Evolutionary conservation across 1,284 basidiomycete genomes (phyloP).

Genomic region (Malassezia psittaci): DNA sequence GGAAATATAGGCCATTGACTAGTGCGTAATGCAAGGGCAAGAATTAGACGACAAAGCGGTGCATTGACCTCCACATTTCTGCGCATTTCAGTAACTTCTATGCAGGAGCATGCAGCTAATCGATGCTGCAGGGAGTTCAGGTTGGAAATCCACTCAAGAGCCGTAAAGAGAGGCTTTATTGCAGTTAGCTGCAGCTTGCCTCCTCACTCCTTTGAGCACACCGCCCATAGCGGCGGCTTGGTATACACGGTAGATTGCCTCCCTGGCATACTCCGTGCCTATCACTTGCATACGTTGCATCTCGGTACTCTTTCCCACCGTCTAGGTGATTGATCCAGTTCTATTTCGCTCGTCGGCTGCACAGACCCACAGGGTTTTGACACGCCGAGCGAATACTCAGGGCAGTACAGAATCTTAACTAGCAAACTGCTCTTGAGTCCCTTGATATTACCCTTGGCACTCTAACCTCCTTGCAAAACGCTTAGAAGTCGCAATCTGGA

Average conservation of each 20-base stretch:
- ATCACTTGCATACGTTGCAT: background rate
- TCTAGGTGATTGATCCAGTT: background rate
- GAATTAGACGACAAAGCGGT: background rate
- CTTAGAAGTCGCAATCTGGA: too few relatives aligned
- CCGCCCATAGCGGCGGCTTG: background rate
- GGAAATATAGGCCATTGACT: too few relatives aligned
- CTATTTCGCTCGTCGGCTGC: background rate
- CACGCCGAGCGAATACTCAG: too few relatives aligned
- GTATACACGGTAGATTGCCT: background rate
- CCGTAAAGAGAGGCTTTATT: background rate
- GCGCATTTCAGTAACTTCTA: background rate
- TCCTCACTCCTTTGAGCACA: background rate
- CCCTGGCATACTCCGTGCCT: background rate
- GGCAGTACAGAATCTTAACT: too few relatives aligned
- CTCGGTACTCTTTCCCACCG: background rate
- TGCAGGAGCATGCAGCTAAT: background rate
- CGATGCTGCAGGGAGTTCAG: background rate
- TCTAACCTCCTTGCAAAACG: too few relatives aligned
- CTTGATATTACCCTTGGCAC: too few relatives aligned
- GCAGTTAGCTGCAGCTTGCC: slow-evolving; percentile 1
- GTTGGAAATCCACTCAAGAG: background rate
- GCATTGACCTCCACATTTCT: background rate
- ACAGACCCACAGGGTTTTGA: background rate
- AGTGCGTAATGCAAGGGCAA: background rate
- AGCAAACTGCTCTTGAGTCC: too few relatives aligned